These are phyloP conservation scores for Cyberlindnera subsufficiens DNA, from an alignment of 805 yeast genomes.

Conservation along the genomic window DNA sequence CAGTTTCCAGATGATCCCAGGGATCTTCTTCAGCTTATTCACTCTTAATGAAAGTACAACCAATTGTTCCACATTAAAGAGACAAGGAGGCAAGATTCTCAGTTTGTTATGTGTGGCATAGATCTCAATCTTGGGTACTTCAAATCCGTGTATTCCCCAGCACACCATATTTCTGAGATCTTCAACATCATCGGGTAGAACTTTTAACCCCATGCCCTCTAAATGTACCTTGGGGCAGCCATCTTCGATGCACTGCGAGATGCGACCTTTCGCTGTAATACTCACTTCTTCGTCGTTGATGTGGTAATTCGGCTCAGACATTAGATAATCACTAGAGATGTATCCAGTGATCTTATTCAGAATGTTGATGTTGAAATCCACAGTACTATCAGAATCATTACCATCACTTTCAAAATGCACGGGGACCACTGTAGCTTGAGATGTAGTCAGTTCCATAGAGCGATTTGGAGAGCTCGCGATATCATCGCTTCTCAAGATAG, in stretches of 20 bases:
- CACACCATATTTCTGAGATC: constrained; percentile 53
- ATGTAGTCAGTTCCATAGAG: constrained; percentile 2
- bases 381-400: constrained; percentile 12
- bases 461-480: too few relatives aligned
- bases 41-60: constrained; percentile 48
- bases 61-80: constrained; percentile 44
- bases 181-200: constrained; percentile 51
- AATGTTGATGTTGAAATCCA: constrained; percentile 21
- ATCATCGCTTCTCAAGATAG: constrained; percentile 6
- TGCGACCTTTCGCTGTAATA: constrained; percentile 32
- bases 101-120: constrained; percentile 46
- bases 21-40: constrained; percentile 40
- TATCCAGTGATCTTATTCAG: constrained; percentile 20
- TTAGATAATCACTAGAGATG: constrained; percentile 16
- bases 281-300: constrained; percentile 16
- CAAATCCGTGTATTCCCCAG: constrained; percentile 28
- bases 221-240: constrained; percentile 37
- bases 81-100: constrained; percentile 39
- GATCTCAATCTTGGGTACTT: constrained; percentile 37
- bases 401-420: constrained; percentile 8
- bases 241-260: constrained; percentile 43
- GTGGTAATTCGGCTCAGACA: constrained; percentile 12
- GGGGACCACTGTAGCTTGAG: constrained; percentile 19
- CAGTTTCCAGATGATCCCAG: constrained; percentile 40
- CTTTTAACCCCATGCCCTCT: constrained; percentile 40